These are phyloP conservation scores for Puccinia horiana DNA, from an alignment of 1,284 basidiomycete genomes.

Conservation along the genomic window DNA sequence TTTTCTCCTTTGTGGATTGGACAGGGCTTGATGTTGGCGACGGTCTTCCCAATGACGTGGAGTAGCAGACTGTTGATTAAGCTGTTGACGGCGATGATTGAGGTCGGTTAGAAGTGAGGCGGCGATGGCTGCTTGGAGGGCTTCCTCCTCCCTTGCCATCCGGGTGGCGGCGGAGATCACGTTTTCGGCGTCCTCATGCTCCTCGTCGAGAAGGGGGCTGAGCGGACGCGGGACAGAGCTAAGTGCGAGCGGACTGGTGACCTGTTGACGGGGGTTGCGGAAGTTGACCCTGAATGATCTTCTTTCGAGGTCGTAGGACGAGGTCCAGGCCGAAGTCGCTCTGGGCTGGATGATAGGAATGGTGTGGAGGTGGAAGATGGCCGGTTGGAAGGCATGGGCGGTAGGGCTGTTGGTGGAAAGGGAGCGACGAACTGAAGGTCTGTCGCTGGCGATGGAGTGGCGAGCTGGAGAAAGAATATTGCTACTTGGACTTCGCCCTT, in stretches of 20 bases:
- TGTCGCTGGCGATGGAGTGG: not conserved
- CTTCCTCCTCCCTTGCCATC: constrained; percentile 34
- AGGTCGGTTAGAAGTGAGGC: constrained; percentile 7
- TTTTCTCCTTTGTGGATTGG: no score
- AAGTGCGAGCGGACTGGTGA: constrained; percentile 35
- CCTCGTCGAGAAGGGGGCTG: constrained; percentile 24
- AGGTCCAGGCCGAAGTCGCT: not conserved
- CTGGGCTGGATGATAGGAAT: constrained; percentile 34
- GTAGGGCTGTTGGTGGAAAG: not conserved
- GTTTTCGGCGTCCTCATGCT: not conserved
- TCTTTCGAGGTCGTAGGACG: not conserved
- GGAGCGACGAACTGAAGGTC: no score
- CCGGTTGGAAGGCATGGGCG: not conserved
- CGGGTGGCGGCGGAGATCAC: constrained; percentile 19
- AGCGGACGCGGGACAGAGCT: constrained; percentile 32
- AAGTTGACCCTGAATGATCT: constrained; percentile 31
- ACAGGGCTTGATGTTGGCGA: no score
- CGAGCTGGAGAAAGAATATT: not conserved
- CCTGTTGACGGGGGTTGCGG: constrained; percentile 33
- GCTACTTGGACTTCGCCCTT: not conserved
- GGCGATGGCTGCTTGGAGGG: constrained; percentile 12
- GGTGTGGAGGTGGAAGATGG: not conserved
- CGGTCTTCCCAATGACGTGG: no score
- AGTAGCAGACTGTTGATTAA: no score
- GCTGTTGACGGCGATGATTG: no score